Conservation (phyloP, 768 basidiomycete genomes). For the Psilocybe tampanensis region DNA sequence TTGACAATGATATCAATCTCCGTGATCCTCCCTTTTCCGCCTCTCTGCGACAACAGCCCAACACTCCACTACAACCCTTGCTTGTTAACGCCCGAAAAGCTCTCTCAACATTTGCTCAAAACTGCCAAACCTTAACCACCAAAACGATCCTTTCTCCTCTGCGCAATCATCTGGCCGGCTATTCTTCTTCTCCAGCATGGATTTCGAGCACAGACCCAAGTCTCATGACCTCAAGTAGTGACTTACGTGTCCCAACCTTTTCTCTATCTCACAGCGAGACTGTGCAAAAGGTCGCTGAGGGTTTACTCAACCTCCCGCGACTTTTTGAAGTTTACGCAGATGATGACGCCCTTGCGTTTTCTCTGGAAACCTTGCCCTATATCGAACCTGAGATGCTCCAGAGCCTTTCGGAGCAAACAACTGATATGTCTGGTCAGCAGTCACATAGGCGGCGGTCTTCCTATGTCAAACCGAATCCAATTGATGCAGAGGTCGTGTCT, state of each 20-base stretch:
- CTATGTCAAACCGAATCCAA: conserved; percentile 32
- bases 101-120: conserved; percentile 63
- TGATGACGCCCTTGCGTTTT: conserved; percentile 89
- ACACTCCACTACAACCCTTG: conserved; percentile 38
- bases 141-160: conserved; percentile 85
- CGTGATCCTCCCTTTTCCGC: conserved; percentile 32
- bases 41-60: conserved; percentile 30
- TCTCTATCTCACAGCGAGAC: conserved; percentile 89
- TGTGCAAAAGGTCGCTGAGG: conserved; percentile 89
- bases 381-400: conserved; percentile 59
- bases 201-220: conserved; percentile 51
- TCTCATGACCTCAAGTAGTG: conserved; percentile 46
- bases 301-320: conserved; percentile 90
- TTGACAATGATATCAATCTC: conserved; percentile 43
- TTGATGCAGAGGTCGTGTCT: conserved; percentile 80
- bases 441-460: conserved; percentile 46
- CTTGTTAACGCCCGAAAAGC: conserved; percentile 57
- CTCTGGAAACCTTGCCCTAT: conserved; percentile 79
- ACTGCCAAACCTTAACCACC: conserved; percentile 80
- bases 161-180: conserved; percentile 67
- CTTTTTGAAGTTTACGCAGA: conserved; percentile 94
- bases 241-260: conserved; percentile 84
- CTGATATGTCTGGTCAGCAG: conserved; percentile 32
- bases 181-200: conserved; percentile 75
- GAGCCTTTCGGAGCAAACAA: conserved; percentile 43